Percentiles rank a stretch among this genome's conserved stretches.
Evolutionary conservation across 169 alveolate genomes (phyloP).

Genomic region (Cryptosporidium andersoni): DNA sequence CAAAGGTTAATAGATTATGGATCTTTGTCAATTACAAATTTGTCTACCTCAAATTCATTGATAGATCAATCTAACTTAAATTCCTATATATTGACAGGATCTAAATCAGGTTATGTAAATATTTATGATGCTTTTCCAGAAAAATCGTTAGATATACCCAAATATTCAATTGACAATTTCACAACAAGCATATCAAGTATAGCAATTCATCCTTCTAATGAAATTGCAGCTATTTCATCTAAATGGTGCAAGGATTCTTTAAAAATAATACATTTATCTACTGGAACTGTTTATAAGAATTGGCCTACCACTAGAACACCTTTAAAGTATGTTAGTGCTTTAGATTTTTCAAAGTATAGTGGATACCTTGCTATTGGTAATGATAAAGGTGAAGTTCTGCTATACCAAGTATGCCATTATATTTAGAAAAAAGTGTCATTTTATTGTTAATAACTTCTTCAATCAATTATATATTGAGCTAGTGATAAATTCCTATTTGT

Average conservation of each 20-base stretch:
- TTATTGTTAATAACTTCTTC: no score
- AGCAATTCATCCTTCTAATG: conserved; percentile 61
- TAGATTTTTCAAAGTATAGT: conserved; percentile 57
- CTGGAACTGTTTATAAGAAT: conserved; percentile 53
- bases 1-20: conserved; percentile 54
- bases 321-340: conserved; percentile 51
- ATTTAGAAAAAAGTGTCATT: background rate
- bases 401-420: conserved; percentile 28
- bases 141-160: conserved; percentile 10
- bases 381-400: conserved; percentile 61
- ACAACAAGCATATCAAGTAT: conserved; percentile 59
- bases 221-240: conserved; percentile 61
- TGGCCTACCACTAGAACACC: conserved; percentile 71
- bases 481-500: no score
- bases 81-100: conserved; percentile 51
- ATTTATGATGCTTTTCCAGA: background rate
- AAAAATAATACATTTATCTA: conserved; percentile 33
- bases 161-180: conserved; percentile 19
- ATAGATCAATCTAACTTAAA: background rate
- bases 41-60: conserved; percentile 5
- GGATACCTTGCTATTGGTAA: conserved; percentile 58
- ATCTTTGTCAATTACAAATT: conserved; percentile 28
- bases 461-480: no score
- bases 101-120: conserved; percentile 61
- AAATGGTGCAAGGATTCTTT: conserved; percentile 64